Evolutionary conservation across 352 stramenopile genomes (phyloP).

Genomic region (Aphanomyces cochlioides): DNA sequence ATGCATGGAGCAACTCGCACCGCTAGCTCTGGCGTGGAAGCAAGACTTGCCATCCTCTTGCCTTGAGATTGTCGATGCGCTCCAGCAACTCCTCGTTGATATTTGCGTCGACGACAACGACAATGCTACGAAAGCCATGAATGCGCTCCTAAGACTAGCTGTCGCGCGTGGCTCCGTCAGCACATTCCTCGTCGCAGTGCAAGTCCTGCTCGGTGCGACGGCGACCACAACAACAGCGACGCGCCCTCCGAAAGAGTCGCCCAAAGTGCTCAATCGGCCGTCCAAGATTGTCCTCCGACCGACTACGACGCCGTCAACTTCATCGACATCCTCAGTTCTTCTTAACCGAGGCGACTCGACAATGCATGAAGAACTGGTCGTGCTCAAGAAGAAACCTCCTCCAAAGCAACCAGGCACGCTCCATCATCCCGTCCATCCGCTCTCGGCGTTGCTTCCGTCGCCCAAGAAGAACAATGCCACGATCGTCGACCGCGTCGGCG

Average conservation of each 20-base stretch:
- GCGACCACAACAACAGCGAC: not conserved
- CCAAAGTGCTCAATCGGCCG: not conserved
- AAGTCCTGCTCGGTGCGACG: constrained; percentile 47
- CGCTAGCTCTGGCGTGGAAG: constrained; percentile 39
- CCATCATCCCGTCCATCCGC: not conserved
- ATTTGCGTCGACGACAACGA: constrained; percentile 36
- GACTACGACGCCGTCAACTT: not conserved
- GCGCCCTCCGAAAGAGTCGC: not conserved
- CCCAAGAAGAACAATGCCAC: constrained; percentile 28
- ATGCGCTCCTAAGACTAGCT: constrained; percentile 53
- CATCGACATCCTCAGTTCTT: not conserved
- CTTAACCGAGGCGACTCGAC: constrained; percentile 32
- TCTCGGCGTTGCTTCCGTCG: not conserved
- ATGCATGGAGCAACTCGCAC: constrained; percentile 40
- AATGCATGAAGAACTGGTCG: constrained; percentile 29
- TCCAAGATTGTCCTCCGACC: not conserved
- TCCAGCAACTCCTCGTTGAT: constrained; percentile 49
- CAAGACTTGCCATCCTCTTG: not conserved
- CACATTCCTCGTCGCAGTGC: constrained; percentile 55
- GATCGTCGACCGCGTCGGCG: constrained; percentile 6
- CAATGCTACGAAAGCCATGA: constrained; percentile 50
- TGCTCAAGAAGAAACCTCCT: constrained; percentile 16
- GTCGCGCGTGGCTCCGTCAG: constrained; percentile 46
- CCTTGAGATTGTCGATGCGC: constrained; percentile 37
- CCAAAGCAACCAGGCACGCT: constrained; percentile 16